These are phyloP conservation scores for Bolboschoenoplectus hybrid DNA, from an alignment of 202 grass and related monocot genomes.

Conservation along the genomic window DNA sequence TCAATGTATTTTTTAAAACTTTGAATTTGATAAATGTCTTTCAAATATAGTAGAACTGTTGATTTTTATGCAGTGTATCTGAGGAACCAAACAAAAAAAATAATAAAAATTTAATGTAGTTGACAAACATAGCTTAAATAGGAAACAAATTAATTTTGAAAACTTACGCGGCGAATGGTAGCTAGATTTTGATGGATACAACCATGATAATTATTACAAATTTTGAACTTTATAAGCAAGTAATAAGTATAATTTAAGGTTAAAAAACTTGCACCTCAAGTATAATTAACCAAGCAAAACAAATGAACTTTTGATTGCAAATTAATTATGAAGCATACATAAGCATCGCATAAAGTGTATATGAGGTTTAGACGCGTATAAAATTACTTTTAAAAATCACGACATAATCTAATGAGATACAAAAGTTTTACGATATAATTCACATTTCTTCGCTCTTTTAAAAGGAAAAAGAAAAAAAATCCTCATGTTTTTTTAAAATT, in stretches of 20 bases:
- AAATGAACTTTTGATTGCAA: not conserved
- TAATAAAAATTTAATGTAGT: not conserved
- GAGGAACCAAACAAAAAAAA: not conserved
- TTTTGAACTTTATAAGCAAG: not conserved
- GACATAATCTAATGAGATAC: not conserved
- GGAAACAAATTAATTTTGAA: slow-evolving; percentile 1
- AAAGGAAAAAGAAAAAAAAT: not conserved
- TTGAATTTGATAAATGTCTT: not conserved
- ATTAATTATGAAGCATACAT: not conserved
- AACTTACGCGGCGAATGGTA: not conserved
- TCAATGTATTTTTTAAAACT: not conserved
- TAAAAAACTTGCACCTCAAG: not conserved
- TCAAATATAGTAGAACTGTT: not conserved
- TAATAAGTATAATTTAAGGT: not conserved
- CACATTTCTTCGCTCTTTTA: not conserved
- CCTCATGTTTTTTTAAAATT: not conserved
- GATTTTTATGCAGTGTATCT: not conserved
- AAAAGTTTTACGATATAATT: not conserved
- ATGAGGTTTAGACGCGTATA: not conserved
- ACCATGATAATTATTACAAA: slow-evolving; percentile 13
- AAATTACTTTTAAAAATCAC: not conserved
- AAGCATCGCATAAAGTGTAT: not conserved
- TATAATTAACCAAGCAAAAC: not conserved
- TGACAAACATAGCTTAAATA: not conserved
- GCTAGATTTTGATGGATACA: not conserved